Evolutionary conservation across 2,329 filamentous ascomycete genomes (phyloP).

Genomic region (Trichophyton rubrum): DNA sequence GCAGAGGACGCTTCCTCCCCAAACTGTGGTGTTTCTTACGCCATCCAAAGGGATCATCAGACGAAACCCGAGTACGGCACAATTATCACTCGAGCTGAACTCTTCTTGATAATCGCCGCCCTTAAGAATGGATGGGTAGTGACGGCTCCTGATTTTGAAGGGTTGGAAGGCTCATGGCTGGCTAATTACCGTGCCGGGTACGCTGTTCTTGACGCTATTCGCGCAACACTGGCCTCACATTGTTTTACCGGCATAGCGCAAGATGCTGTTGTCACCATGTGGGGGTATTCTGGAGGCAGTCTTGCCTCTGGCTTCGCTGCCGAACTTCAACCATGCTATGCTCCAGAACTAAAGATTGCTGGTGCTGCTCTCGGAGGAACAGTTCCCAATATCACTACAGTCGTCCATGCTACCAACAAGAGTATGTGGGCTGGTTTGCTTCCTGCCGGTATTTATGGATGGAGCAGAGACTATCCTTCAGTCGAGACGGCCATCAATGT

Average conservation of each 20-base stretch:
- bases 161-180: constrained; percentile 32
- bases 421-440: constrained; percentile 25
- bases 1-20: constrained; percentile 20
- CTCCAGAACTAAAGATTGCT: constrained; percentile 38
- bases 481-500: constrained; percentile 13
- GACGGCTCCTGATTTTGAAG: constrained; percentile 37
- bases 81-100: constrained; percentile 23
- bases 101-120: constrained; percentile 24
- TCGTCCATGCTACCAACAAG: constrained; percentile 26
- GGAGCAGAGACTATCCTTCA: constrained; percentile 19
- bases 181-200: constrained; percentile 34
- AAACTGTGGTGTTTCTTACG: constrained; percentile 21
- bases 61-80: constrained; percentile 25
- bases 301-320: constrained; percentile 40
- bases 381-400: constrained; percentile 30
- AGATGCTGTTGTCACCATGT: constrained; percentile 32
- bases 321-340: constrained; percentile 40
- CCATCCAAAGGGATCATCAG: constrained; percentile 27
- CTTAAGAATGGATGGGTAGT: constrained; percentile 38
- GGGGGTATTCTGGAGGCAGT: constrained; percentile 47
- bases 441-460: constrained; percentile 20
- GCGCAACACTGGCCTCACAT: constrained; percentile 27
- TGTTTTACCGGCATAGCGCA: constrained; percentile 21
- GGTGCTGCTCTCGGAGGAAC: constrained; percentile 41
- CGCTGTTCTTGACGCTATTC: constrained; percentile 33